Conservation (phyloP, 1,139 yeast genomes). For the Kazachstania sp. region DNA sequence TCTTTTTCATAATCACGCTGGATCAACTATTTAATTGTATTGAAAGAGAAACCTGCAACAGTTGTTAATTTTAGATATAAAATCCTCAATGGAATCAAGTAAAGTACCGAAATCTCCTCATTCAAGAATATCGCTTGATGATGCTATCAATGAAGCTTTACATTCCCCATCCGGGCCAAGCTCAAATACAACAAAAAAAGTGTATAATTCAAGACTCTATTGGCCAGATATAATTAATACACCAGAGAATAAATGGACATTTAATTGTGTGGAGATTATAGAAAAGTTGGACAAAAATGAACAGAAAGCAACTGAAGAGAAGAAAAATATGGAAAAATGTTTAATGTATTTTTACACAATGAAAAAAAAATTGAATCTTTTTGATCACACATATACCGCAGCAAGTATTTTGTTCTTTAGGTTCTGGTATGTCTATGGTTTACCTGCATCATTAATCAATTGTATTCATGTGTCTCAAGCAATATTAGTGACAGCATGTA, state of each 20-base stretch:
- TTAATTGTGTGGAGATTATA: constrained; percentile 24
- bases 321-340: constrained; percentile 29
- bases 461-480: constrained; percentile 29
- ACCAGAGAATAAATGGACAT: constrained; percentile 29
- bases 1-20: too few species aligned
- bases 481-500: constrained; percentile 31
- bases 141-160: constrained; percentile 1
- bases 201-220: constrained; percentile 23
- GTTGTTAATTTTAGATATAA: too few species aligned
- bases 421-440: constrained; percentile 28
- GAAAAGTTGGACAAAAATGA: constrained; percentile 23
- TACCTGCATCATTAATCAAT: constrained; percentile 22
- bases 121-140: not conserved
- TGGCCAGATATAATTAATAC: constrained; percentile 31
- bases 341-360: constrained; percentile 29
- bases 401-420: constrained; percentile 30
- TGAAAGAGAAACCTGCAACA: too few species aligned
- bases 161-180: not conserved
- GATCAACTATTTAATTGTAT: too few species aligned
- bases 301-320: constrained; percentile 18
- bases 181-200: not conserved
- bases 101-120: too few species aligned
- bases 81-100: too few species aligned
- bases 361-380: constrained; percentile 28
- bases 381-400: constrained; percentile 32